Conservation (phyloP, 208 protist genomes). For the Trypanosoma scelopori region DNA sequence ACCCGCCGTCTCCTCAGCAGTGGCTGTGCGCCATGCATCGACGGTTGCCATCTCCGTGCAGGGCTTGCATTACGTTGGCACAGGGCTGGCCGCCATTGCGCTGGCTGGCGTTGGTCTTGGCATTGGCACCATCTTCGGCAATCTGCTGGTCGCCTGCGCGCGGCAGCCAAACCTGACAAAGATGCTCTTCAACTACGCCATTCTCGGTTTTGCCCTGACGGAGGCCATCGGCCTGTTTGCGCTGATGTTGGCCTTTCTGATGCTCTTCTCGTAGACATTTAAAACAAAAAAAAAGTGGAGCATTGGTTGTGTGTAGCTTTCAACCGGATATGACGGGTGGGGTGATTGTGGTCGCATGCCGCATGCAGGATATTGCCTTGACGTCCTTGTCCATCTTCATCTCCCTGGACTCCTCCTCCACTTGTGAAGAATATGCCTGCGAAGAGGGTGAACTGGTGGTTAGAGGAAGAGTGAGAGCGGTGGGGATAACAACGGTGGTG, state of each 20-base stretch:
- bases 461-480: constrained; percentile 2
- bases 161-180: constrained; percentile 76
- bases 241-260: constrained; percentile 85
- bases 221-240: constrained; percentile 87
- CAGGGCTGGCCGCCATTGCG: constrained; percentile 73
- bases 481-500: too few species aligned
- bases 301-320: background rate
- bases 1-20: constrained; percentile 34
- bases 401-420: too few species aligned
- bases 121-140: constrained; percentile 64
- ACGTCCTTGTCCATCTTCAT: too few species aligned
- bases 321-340: background rate
- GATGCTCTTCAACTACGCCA: constrained; percentile 86
- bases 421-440: background rate
- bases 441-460: background rate
- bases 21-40: constrained; percentile 55
- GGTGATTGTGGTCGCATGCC: background rate
- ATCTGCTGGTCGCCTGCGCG: constrained; percentile 65
- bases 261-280: constrained; percentile 81
- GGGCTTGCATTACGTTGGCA: constrained; percentile 77
- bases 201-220: constrained; percentile 82
- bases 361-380: too few species aligned
- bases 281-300: background rate
- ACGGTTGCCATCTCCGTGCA: constrained; percentile 72
- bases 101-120: constrained; percentile 44